Percentiles rank a stretch among this genome's conserved stretches.
phyloP scores from a whole-genome alignment of 306 rosid species.

The Castanospermum australe region DNA sequence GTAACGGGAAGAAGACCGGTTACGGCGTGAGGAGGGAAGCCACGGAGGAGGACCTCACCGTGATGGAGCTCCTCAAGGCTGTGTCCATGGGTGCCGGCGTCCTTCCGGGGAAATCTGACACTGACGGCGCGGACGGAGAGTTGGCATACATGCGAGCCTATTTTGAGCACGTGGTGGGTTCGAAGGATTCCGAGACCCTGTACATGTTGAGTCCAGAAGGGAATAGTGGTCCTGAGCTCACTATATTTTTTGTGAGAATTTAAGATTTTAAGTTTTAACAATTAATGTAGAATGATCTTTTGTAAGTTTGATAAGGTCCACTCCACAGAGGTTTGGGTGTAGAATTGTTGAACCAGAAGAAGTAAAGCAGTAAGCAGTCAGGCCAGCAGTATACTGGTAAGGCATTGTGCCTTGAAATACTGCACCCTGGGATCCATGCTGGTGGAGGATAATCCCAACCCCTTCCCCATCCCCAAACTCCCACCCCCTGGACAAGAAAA shows the following conservation, averaged over 20 bases:
- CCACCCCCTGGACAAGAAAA: no score
- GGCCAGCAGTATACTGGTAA: no score
- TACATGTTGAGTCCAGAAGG: slow-evolving; percentile 87
- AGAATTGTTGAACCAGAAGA: not conserved
- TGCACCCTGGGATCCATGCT: no score
- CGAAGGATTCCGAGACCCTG: slow-evolving; percentile 71
- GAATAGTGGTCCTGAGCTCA: slow-evolving; percentile 71
- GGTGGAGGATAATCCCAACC: no score
- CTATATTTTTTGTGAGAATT: slow-evolving; percentile 73
- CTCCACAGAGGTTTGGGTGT: not conserved
- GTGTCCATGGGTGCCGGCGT: slow-evolving; percentile 88
- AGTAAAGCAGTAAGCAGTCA: no score
- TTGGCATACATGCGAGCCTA: slow-evolving; percentile 67
- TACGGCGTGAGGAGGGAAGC: slow-evolving; percentile 73
- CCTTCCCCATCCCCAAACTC: no score
- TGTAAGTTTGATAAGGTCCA: not conserved
- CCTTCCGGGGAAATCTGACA: slow-evolving; percentile 48
- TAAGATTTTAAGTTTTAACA: not conserved
- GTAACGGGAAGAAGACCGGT: slow-evolving; percentile 79
- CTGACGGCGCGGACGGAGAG: slow-evolving; percentile 52
- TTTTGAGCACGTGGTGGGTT: slow-evolving; percentile 70
- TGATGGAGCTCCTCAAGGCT: slow-evolving; percentile 73
- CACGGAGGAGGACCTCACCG: slow-evolving; percentile 55
- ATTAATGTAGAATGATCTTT: not conserved
- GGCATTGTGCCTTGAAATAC: no score